Conservation (phyloP, 495 filamentous ascomycete species). For the Penicillium soppii region DNA sequence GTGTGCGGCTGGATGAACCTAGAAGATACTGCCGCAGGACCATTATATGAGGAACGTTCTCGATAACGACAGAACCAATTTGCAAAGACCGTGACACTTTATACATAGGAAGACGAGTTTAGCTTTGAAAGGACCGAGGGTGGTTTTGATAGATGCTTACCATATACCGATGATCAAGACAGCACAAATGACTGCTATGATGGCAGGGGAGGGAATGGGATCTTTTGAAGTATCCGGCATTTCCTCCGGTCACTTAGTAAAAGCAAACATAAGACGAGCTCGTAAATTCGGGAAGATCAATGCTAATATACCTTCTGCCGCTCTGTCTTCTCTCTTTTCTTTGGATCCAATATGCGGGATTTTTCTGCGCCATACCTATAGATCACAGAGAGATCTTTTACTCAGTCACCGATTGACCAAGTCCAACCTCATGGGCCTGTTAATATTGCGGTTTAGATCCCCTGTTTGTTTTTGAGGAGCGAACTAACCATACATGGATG, state of each 20-base stretch:
- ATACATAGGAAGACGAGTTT: not conserved
- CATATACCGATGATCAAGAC: not conserved
- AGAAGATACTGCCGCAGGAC: not conserved
- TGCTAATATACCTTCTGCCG: not conserved
- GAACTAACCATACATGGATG: not conserved
- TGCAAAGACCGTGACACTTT: not conserved
- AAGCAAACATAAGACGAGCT: not conserved
- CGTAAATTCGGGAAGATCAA: not conserved
- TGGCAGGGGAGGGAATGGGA: conserved; percentile 1
- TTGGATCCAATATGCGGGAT: conserved; percentile 1
- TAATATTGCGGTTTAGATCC: too few relatives aligned
- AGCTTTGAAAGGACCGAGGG: not conserved
- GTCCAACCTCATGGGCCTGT: too few relatives aligned
- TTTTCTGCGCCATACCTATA: not conserved
- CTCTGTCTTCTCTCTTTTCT: too few relatives aligned
- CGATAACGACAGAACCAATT: not conserved
- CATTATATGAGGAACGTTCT: not conserved
- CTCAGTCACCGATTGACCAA: too few relatives aligned
- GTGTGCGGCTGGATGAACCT: not conserved
- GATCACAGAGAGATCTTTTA: too few relatives aligned
- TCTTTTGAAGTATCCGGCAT: conserved; percentile 1
- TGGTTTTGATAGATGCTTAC: conserved; percentile 3
- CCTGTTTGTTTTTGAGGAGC: not conserved
- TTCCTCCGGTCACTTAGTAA: not conserved
- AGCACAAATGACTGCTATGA: conserved; percentile 2